These are phyloP conservation scores for Coniosporium apollinis DNA, from an alignment of 495 filamentous ascomycete species.

Conservation along the genomic window DNA sequence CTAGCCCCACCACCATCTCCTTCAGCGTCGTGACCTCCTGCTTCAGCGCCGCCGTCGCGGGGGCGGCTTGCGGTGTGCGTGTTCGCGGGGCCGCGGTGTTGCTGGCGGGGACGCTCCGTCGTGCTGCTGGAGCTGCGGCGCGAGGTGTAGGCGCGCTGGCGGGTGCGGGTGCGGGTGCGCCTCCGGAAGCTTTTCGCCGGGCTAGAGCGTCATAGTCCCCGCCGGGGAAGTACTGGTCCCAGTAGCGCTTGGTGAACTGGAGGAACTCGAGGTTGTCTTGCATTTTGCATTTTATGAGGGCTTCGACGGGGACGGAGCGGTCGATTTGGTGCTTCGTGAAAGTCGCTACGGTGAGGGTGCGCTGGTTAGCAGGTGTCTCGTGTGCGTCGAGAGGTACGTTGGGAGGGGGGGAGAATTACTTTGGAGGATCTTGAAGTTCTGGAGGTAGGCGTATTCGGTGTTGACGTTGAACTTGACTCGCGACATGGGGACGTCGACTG, in stretches of 20 bases:
- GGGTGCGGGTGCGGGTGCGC: constrained; percentile 33
- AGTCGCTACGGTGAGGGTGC: constrained; percentile 39
- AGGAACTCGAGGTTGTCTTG: constrained; percentile 99
- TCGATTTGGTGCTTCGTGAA: constrained; percentile 79
- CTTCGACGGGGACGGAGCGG: constrained; percentile 70
- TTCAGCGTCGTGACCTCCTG: constrained; percentile 61
- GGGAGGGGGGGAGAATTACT: constrained; percentile 39
- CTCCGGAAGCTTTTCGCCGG: constrained; percentile 64
- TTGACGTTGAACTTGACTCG: constrained; percentile 97
- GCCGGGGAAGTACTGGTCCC: constrained; percentile 95
- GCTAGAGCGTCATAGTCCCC: constrained; percentile 85
- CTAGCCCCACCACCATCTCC: constrained; percentile 29
- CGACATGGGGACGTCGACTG: constrained; percentile 85
- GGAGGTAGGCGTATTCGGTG: constrained; percentile 89
- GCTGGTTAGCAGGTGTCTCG: constrained; percentile 4
- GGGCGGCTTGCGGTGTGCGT: constrained; percentile 29
- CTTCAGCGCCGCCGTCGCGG: constrained; percentile 47
- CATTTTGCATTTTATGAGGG: constrained; percentile 94
- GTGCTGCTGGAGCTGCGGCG: constrained; percentile 31
- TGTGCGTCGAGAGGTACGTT: constrained; percentile 1
- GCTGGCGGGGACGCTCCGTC: constrained; percentile 62
- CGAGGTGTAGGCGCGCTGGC: constrained; percentile 26
- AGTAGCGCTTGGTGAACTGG: constrained; percentile 89
- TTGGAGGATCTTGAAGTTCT: constrained; percentile 94
- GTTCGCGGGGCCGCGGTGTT: constrained; percentile 25